Base-by-base conservation (phyloP, 768 basidiomycete species). In the Termitomyces sp. region DNA sequence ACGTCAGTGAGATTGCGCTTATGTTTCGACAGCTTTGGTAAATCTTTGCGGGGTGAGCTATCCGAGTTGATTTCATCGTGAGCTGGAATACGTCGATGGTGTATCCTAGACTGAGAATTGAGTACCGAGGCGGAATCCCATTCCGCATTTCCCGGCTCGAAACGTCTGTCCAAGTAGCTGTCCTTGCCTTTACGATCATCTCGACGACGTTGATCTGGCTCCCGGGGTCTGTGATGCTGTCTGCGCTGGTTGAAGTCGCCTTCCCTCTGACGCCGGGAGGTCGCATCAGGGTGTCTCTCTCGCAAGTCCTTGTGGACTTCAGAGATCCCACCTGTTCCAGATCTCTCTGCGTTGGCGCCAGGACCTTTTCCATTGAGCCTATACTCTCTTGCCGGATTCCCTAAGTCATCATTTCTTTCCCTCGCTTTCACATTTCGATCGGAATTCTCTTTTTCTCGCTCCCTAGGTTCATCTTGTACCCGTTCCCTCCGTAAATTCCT, bases 1-100 rank as follows among this genome's bases (percentile, higher is more conserved):
- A 76, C 77, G 34, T 78, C 77, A 14, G 71, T 68, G 43, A 72
- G 71, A 58, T 72, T 64, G 30, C 72, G 74, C 57, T 69, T 74
- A 57, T 74, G 71, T 40, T 65, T 53, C 20, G 61, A 56, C 24
- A 57, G 61, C 26, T 62, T 47, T 14, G 53, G 42, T 34, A 33
- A 48, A 4, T 53, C 45, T 45, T 62, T 69, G 39, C 55, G 62
- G 44, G 59, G 60, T 32, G 72, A 73, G 48, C 66, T 71, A 52
- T 76, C 74, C 24, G 75, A 73, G 43, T 67, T 73, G 26, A 73
- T 67, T 30, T 65, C 67, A 47, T 69, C 74, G 30, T 74, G 71
- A 18, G 62, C 61, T 42, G 67, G 62, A 44, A 46, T 58, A 36
- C 43, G 39, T 47, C 42, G 52, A 10, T 40, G 55, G 26, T 14